Evolutionary conservation across 768 basidiomycete species (phyloP), one percentile per base, ranked within the genome.

Genomic region (Dioszegia hungarica): DNA sequence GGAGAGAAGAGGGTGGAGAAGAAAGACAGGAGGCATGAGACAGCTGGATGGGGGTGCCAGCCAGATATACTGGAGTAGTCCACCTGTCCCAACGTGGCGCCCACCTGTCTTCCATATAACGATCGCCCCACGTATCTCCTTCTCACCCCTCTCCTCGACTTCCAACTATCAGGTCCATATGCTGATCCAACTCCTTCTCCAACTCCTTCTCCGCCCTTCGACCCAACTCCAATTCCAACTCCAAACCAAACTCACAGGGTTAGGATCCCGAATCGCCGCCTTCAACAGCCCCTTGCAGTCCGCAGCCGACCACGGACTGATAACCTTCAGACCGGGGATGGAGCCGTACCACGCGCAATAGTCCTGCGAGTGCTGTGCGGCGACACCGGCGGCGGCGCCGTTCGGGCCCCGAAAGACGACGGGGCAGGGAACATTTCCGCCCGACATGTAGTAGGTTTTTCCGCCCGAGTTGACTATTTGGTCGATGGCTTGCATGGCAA

Each of bases 371-470:
- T 98, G 94, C 78, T 98, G 94, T 22, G 94, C 94, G 38, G 68
- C 95, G 37, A 99, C 95, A 82, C 95, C 95, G 48, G 93, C 78
- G 46, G 95, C 95, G 47, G 95, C 95, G 75, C 95, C 95, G 77
- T 99, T 99, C 60, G 95, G 95, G 50, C 95, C 95, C 79, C 95
- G 90, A 87, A 99, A 99, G 53, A 97, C 94, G 61, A 99, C 89
- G 22, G 95, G 92, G 80, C 94, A 98, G 11, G 92, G 89, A 17
- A 97, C 93, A 72, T 92, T 97, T 63, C 95, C 95, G 57, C 95
- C 95, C 36, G 95, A 98, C 95, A 99, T 99, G 84, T 99, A 99
- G 79, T 97, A 93, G 3, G 95, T 99, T 82, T 98, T 99, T 59
- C 90, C 95, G 54, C 88, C 95, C n/a, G 95, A 98, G 83, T 99